Evolutionary conservation across 805 yeast species (phyloP).

Genomic region (Nakazawaea wyomingensis): DNA sequence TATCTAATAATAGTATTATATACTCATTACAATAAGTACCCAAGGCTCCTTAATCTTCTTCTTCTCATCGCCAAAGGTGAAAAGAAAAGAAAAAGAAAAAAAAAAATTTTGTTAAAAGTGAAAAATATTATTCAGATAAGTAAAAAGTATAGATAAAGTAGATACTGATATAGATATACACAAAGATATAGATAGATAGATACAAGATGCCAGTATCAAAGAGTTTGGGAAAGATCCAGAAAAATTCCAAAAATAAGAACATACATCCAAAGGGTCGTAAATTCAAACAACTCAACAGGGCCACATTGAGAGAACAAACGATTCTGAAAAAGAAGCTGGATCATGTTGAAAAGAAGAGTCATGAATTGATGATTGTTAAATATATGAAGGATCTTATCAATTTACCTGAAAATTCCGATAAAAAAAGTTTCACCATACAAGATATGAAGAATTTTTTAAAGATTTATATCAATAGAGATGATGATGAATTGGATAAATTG

Average conservation of each 20-base stretch:
- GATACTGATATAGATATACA: background rate
- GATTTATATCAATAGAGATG: slow-evolving; percentile 61
- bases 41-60: too few relatives aligned
- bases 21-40: too few relatives aligned
- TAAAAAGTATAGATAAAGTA: too few relatives aligned
- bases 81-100: too few relatives aligned
- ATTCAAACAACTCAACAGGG: slow-evolving; percentile 76
- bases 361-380: slow-evolving; percentile 52
- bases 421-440: slow-evolving; percentile 40
- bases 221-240: slow-evolving; percentile 59
- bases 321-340: slow-evolving; percentile 53
- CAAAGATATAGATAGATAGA: background rate
- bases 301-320: slow-evolving; percentile 79
- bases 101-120: too few relatives aligned
- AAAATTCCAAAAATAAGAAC: slow-evolving; percentile 48
- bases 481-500: slow-evolving; percentile 66
- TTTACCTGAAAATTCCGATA: slow-evolving; percentile 31
- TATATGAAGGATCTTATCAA: slow-evolving; percentile 58
- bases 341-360: slow-evolving; percentile 53
- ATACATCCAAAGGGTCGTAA: slow-evolving; percentile 89
- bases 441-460: slow-evolving; percentile 61
- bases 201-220: slow-evolving; percentile 61
- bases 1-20: too few relatives aligned
- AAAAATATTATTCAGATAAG: too few relatives aligned
- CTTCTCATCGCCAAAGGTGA: too few relatives aligned